Percentiles rank a stretch among this genome's conserved stretches.
phyloP scores from a whole-genome alignment of 352 stramenopile species.

The Pythium phragmitis region DNA sequence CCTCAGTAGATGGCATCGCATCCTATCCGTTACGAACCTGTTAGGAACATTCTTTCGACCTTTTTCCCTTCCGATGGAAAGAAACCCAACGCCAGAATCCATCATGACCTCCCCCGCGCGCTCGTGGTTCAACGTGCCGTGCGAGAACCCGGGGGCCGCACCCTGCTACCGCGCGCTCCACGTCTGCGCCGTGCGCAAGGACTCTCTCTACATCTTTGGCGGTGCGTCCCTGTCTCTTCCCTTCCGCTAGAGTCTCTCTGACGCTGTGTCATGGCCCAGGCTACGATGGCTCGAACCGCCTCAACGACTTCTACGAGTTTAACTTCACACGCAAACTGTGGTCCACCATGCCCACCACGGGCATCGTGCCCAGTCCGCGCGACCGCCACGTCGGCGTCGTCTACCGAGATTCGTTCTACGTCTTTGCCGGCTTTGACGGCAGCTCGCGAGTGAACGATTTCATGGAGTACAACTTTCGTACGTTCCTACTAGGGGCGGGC shows the following conservation, averaged over 20 bases:
- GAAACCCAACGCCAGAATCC: not conserved
- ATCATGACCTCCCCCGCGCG: constrained; percentile 43
- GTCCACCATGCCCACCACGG: constrained; percentile 67
- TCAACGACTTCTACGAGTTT: constrained; percentile 95
- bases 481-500: not conserved
- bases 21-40: constrained; percentile 13
- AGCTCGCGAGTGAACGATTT: constrained; percentile 94
- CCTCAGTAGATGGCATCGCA: not conserved
- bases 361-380: constrained; percentile 80
- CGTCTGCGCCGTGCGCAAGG: constrained; percentile 86
- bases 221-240: constrained; percentile 30
- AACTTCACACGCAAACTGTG: constrained; percentile 85
- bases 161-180: constrained; percentile 94
- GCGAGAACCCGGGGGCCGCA: constrained; percentile 76
- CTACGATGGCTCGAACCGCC: constrained; percentile 91
- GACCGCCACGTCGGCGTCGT: constrained; percentile 94
- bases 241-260: not conserved
- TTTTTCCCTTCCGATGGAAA: not conserved
- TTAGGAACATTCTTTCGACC: not conserved
- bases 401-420: constrained; percentile 93
- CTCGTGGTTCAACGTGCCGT: constrained; percentile 72
- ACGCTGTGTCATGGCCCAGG: constrained; percentile 14
- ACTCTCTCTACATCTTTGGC: constrained; percentile 94
- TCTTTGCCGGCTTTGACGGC: constrained; percentile 95
- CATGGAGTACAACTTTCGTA: constrained; percentile 94